These are phyloP conservation scores for Pulveroboletus frians DNA, from an alignment of 768 basidiomycete genomes.

Conservation along the genomic window DNA sequence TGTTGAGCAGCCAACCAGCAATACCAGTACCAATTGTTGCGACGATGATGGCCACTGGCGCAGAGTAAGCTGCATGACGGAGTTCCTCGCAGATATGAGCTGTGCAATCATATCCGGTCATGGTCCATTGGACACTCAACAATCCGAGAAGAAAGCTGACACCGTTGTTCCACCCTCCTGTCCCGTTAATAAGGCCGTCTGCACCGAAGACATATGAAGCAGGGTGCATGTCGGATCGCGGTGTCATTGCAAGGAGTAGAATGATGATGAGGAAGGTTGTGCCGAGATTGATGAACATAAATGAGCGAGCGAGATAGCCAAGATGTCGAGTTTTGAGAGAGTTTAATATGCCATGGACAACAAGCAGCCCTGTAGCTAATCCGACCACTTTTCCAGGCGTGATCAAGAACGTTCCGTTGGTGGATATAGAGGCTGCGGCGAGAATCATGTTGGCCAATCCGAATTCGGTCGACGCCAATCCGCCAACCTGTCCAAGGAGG, in stretches of 20 bases:
- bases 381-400: slow-evolving; percentile 39
- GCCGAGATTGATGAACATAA: slow-evolving; percentile 44
- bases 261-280: slow-evolving; percentile 40
- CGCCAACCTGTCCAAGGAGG: slow-evolving; percentile 21
- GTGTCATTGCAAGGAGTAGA: slow-evolving; percentile 39
- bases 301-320: slow-evolving; percentile 30
- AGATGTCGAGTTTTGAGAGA: slow-evolving; percentile 39
- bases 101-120: slow-evolving; percentile 32
- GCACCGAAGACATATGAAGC: slow-evolving; percentile 53
- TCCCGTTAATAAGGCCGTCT: slow-evolving; percentile 34
- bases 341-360: slow-evolving; percentile 40
- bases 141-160: slow-evolving; percentile 43
- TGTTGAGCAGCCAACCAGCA: slow-evolving; percentile 62
- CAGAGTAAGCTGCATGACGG: slow-evolving; percentile 46
- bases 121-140: slow-evolving; percentile 46
- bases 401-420: slow-evolving; percentile 32
- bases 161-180: slow-evolving; percentile 39
- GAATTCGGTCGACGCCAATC: slow-evolving; percentile 33
- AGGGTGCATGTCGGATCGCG: slow-evolving; percentile 48
- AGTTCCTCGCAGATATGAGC: slow-evolving; percentile 41
- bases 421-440: slow-evolving; percentile 22
- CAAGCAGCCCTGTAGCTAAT: slow-evolving; percentile 36
- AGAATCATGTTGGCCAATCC: slow-evolving; percentile 35
- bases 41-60: slow-evolving; percentile 41
- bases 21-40: slow-evolving; percentile 43